Conservation (phyloP, 305 asterid genomes). For the Solanum aculeatissimum region DNA sequence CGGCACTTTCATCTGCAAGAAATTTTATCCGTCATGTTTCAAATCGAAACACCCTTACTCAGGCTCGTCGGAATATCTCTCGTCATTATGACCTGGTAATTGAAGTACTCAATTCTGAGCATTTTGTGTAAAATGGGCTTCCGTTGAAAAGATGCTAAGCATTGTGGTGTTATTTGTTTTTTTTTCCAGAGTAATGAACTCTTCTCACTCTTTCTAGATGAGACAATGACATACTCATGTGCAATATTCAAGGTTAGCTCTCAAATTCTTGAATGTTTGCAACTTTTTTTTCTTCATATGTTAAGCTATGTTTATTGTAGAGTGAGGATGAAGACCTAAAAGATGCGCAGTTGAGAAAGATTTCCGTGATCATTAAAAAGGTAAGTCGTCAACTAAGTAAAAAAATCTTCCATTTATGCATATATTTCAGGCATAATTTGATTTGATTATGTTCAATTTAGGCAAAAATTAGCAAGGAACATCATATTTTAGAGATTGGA, state of each 20-base stretch:
- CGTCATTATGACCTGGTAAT: not conserved
- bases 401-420: not conserved
- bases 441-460: not conserved
- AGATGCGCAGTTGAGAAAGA: constrained; percentile 53
- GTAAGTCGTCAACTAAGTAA: not conserved
- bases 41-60: not conserved
- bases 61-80: not conserved
- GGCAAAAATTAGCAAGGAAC: constrained; percentile 24
- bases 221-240: constrained; percentile 80
- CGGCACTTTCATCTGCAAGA: not conserved
- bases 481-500: constrained; percentile 46
- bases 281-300: not conserved
- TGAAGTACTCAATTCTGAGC: not conserved
- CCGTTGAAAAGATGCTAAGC: not conserved
- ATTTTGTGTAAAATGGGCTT: too few relatives aligned
- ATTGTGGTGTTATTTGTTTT: not conserved
- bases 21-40: not conserved
- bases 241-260: constrained; percentile 73
- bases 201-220: constrained; percentile 69
- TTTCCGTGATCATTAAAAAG: constrained; percentile 19
- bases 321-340: constrained; percentile 59
- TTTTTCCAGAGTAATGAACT: constrained; percentile 11
- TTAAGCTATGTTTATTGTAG: constrained; percentile 7
- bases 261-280: not conserved
- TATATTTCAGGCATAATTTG: not conserved